A percentile compares a stretch with the other conserved stretches of the same genome.
Conservation (phyloP, 192 early-diverging fungal species). For the Entrophospora sp. region DNA sequence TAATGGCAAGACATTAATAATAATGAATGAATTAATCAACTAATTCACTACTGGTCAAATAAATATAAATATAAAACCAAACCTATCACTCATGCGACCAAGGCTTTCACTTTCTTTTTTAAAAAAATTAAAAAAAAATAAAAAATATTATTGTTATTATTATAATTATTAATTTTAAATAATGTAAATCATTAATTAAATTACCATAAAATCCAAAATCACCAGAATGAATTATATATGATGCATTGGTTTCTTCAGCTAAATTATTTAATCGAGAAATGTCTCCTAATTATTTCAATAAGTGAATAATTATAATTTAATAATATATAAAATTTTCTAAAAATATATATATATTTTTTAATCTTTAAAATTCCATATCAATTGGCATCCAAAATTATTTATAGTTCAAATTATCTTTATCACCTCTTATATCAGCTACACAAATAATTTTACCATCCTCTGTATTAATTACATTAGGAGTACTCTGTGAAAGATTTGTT, state of each 20-base stretch:
- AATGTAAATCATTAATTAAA: neutral
- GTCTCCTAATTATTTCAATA: constrained; percentile 39
- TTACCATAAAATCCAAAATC: constrained; percentile 58
- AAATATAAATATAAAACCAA: too few relatives aligned
- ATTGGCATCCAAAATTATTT: neutral
- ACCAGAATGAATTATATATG: constrained; percentile 47
- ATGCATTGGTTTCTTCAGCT: constrained; percentile 44
- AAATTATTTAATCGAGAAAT: constrained; percentile 49
- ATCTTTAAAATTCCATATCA: neutral
- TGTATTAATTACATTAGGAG: constrained; percentile 22
- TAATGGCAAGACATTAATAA: too few relatives aligned
- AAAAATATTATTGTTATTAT: neutral
- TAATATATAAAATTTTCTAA: neutral
- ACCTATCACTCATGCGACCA: neutral
- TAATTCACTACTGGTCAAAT: too few relatives aligned
- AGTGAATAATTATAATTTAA: too few relatives aligned
- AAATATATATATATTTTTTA: neutral
- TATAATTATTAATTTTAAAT: neutral
- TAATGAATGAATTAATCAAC: too few relatives aligned
- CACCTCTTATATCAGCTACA: constrained; percentile 43
- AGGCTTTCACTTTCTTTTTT: neutral
- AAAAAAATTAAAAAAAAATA: neutral
- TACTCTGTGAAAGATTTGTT: constrained; percentile 8
- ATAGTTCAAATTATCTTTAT: too few relatives aligned
- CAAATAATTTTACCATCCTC: constrained; percentile 41